Conservation (phyloP, 192 early-diverging fungal species). For the Rhizophagus prolifer region DNA sequence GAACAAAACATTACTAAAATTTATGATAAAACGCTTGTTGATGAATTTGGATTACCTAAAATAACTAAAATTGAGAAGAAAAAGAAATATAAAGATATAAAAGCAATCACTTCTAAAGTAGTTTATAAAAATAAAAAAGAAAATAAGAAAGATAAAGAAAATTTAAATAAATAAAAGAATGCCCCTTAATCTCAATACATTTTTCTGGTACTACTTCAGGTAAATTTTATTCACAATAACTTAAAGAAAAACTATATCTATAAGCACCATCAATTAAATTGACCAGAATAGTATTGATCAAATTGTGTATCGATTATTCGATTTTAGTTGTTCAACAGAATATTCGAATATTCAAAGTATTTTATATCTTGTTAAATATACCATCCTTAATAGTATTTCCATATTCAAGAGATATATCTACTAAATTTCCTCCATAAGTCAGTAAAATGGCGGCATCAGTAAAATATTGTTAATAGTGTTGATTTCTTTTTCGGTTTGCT, state of each 20-base stretch:
- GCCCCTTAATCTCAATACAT: too few relatives aligned
- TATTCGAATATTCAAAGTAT: neutral
- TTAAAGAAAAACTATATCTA: too few relatives aligned
- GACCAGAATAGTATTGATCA: too few relatives aligned
- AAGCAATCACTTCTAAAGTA: neutral
- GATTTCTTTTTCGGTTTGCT: neutral
- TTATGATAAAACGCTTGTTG: conserved; percentile 50
- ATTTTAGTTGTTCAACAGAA: neutral
- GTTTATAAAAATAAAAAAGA: neutral
- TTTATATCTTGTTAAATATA: neutral
- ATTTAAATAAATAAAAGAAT: too few relatives aligned
- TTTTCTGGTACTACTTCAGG: too few relatives aligned
- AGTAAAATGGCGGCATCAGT: neutral
- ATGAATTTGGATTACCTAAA: neutral
- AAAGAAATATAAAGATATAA: neutral
- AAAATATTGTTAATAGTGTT: too few relatives aligned
- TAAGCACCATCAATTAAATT: too few relatives aligned
- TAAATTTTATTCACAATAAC: too few relatives aligned
- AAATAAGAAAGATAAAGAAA: neutral
- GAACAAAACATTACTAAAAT: conserved; percentile 77
- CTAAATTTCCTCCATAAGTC: neutral
- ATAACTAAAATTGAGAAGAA: neutral
- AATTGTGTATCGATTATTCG: too few relatives aligned
- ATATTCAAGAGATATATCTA: neutral
- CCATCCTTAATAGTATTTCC: too few relatives aligned